Conservation (phyloP, 768 basidiomycete species). For the Mycena polygramma region DNA sequence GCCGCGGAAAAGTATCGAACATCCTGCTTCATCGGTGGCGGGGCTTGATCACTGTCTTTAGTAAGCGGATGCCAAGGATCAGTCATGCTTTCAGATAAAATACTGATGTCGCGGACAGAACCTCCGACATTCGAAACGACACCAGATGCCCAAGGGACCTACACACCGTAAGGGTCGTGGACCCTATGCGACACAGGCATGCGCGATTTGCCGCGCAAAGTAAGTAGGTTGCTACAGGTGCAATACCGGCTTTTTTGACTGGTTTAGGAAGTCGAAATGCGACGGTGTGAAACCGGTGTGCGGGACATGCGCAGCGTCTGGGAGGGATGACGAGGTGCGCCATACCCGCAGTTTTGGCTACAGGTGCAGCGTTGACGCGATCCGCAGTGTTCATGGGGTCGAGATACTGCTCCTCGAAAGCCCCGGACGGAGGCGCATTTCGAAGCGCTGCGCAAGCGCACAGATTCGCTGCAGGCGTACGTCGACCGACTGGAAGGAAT, state of each 20-base stretch:
- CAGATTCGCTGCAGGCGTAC: conserved; percentile 28
- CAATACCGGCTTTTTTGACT: not conserved
- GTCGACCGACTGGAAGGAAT: conserved; percentile 19
- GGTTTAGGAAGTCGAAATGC: conserved; percentile 36
- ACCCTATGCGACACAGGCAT: conserved; percentile 17
- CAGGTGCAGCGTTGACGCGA: not conserved
- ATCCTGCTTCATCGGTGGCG: too few relatives aligned
- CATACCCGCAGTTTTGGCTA: too few relatives aligned
- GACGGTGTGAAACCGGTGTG: conserved; percentile 36
- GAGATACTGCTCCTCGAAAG: conserved; percentile 11
- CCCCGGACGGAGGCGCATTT: conserved; percentile 35
- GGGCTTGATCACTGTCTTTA: too few relatives aligned
- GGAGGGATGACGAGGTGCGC: conserved; percentile 26
- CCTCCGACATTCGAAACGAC: too few relatives aligned
- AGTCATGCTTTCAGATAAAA: too few relatives aligned
- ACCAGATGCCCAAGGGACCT: conserved; percentile 13
- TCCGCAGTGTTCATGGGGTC: conserved; percentile 33
- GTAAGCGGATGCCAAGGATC: too few relatives aligned
- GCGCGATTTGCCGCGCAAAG: conserved; percentile 23
- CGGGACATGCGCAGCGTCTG: conserved; percentile 28
- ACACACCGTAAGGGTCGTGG: not conserved
- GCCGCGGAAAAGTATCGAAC: too few relatives aligned
- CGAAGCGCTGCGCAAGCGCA: conserved; percentile 32
- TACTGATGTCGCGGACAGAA: too few relatives aligned
- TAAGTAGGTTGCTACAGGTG: not conserved